Percentiles rank a stretch among this genome's conserved stretches.
phyloP scores from a whole-genome alignment of 2,329 filamentous ascomycete genomes.

The Cadophora sp. region DNA sequence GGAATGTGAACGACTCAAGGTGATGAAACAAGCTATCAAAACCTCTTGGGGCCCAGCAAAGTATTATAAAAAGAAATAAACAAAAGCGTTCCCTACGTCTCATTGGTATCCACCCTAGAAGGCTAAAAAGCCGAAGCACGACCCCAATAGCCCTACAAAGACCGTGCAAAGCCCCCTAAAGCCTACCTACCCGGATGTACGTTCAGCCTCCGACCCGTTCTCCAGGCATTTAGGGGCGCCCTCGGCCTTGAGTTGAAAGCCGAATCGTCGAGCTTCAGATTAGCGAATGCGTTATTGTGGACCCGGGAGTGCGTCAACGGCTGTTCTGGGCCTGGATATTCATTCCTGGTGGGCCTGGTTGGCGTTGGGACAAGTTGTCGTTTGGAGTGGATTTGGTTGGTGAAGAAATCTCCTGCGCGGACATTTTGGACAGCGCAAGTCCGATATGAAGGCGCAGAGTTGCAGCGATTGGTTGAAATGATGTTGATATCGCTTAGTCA shows the following conservation, averaged over 20 bases:
- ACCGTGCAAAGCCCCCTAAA: background rate
- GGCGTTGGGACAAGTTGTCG: background rate
- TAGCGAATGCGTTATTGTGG: background rate
- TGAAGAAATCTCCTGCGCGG: background rate
- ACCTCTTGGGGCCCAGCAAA: background rate
- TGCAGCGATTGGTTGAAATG: constrained; percentile 1
- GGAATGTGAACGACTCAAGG: background rate
- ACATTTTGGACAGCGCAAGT: background rate
- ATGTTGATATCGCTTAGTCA: background rate
- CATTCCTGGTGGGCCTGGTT: background rate
- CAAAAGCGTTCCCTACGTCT: background rate
- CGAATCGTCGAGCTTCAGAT: constrained; percentile 12
- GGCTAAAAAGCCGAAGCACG: constrained; percentile 4
- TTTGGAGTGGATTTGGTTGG: background rate
- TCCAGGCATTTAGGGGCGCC: background rate
- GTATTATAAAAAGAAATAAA: background rate
- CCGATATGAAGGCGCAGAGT: background rate
- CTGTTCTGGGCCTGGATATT: background rate
- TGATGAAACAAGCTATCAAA: background rate
- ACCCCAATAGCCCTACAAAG: background rate
- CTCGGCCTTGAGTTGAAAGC: constrained; percentile 19
- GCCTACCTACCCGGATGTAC: background rate
- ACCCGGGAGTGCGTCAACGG: background rate
- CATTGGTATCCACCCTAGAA: background rate
- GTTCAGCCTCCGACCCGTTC: background rate